Evolutionary conservation across 2,329 filamentous ascomycete genomes (phyloP).

Genomic region (Trichoderma lentiforme): DNA sequence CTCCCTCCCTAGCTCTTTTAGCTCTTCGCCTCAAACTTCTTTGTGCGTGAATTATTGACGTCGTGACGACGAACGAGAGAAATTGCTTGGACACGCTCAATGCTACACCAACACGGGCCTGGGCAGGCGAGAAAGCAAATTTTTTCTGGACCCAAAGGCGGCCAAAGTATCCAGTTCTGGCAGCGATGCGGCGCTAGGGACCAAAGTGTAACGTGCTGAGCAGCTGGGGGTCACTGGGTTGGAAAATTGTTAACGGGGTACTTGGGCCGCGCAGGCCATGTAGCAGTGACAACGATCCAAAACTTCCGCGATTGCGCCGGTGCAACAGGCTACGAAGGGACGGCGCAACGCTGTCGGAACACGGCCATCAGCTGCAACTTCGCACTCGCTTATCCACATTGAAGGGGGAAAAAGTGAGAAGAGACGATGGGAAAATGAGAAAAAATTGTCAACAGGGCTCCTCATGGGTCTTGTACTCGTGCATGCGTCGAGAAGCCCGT

Average conservation of each 20-base stretch:
- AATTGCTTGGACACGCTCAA: not conserved
- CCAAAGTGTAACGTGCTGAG: constrained; percentile 7
- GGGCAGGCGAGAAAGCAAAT: constrained; percentile 6
- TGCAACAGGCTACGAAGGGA: not conserved
- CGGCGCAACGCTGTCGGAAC: not conserved
- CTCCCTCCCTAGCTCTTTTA: not conserved
- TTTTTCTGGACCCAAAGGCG: constrained; percentile 15
- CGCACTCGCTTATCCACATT: not conserved
- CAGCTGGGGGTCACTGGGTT: constrained; percentile 19
- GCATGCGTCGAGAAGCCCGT: not conserved
- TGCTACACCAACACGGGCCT: constrained; percentile 7
- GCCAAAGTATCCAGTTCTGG: constrained; percentile 15
- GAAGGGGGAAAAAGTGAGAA: not conserved
- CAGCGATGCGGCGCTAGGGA: constrained; percentile 17
- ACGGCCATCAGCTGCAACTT: not conserved
- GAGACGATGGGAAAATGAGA: not conserved
- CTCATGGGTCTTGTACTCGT: not conserved
- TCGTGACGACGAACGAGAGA: not conserved
- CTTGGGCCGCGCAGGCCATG: constrained; percentile 30
- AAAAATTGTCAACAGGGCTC: not conserved
- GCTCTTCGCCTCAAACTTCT: not conserved
- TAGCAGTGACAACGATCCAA: constrained; percentile 29
- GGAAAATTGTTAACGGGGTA: constrained; percentile 40
- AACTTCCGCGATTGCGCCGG: constrained; percentile 24
- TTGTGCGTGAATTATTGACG: not conserved